Conservation (phyloP, 1,284 basidiomycete species). For the Omphalotus olearius region DNA sequence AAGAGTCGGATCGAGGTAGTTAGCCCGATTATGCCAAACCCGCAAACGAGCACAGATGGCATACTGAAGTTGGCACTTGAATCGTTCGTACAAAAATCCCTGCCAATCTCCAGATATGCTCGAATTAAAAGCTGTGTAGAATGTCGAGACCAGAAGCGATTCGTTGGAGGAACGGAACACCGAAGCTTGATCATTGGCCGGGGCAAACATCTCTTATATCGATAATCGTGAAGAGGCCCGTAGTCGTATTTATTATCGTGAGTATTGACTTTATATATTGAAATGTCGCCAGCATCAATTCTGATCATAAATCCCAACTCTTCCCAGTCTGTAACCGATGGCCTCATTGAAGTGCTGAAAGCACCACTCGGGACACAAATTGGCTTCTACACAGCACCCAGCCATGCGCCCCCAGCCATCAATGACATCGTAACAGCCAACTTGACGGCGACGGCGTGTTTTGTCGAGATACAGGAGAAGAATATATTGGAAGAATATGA, state of each 20-base stretch:
- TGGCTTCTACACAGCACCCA: slow-evolving; percentile 29
- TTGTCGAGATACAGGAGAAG: slow-evolving; percentile 22
- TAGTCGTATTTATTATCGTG: too few species aligned
- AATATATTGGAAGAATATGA: slow-evolving; percentile 25
- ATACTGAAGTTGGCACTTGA: too few species aligned
- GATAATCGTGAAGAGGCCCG: too few species aligned
- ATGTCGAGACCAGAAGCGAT: too few species aligned
- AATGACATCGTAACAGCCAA: slow-evolving; percentile 26
- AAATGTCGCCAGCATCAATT: slow-evolving; percentile 10
- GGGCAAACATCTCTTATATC: too few species aligned
- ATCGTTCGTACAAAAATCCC: not conserved
- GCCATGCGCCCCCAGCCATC: slow-evolving; percentile 26
- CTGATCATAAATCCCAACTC: slow-evolving; percentile 35
- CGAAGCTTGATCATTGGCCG: too few species aligned
- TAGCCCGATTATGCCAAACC: slow-evolving; percentile 20
- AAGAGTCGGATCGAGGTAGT: slow-evolving; percentile 19
- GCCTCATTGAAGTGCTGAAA: slow-evolving; percentile 21
- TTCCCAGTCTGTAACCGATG: slow-evolving; percentile 28
- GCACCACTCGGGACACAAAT: slow-evolving; percentile 24
- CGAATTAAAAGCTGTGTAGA: too few species aligned
- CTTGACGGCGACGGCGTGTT: slow-evolving; percentile 25
- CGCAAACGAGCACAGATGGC: slow-evolving; percentile 13
- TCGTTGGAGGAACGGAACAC: too few species aligned
- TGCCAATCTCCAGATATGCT: not conserved
- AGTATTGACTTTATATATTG: too few species aligned